Conservation (phyloP, 2,329 filamentous ascomycete genomes). For the Monilinia aucupariae region DNA sequence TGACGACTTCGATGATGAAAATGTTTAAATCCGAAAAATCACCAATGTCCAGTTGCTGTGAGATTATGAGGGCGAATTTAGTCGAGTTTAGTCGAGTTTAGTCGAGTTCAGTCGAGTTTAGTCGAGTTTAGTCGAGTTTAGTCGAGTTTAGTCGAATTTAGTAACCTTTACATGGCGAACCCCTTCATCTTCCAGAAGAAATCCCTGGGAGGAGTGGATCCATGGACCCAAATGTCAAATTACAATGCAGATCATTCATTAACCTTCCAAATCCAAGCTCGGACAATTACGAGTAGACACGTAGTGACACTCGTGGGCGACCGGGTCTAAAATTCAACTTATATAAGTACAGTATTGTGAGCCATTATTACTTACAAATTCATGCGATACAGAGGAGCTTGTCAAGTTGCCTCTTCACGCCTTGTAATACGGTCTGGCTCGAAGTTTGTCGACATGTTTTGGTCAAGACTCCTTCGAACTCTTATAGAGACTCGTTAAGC, state of each 20-base stretch:
- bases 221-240: not conserved
- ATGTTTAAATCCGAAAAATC: not conserved
- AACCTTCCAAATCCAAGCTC: not conserved
- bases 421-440: not conserved
- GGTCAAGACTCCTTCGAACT: not conserved
- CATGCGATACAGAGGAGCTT: not conserved
- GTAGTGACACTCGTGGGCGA: not conserved
- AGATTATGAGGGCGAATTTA: slow-evolving; percentile 1
- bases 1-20: not conserved
- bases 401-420: not conserved
- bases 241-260: not conserved
- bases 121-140: too few relatives aligned
- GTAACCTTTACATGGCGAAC: not conserved
- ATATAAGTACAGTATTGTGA: not conserved
- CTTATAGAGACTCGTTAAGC: not conserved
- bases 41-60: not conserved
- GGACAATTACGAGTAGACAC: not conserved
- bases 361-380: not conserved
- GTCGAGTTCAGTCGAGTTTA: too few relatives aligned
- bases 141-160: too few relatives aligned
- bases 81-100: too few relatives aligned
- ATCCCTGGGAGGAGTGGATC: slow-evolving; percentile 3
- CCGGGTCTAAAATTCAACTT: not conserved
- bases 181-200: slow-evolving; percentile 13
- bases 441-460: not conserved